Evolutionary conservation across 2,329 filamentous ascomycete species (phyloP), one percentile per base, ranked within the genome.

Genomic region (Xylaria sp.): DNA sequence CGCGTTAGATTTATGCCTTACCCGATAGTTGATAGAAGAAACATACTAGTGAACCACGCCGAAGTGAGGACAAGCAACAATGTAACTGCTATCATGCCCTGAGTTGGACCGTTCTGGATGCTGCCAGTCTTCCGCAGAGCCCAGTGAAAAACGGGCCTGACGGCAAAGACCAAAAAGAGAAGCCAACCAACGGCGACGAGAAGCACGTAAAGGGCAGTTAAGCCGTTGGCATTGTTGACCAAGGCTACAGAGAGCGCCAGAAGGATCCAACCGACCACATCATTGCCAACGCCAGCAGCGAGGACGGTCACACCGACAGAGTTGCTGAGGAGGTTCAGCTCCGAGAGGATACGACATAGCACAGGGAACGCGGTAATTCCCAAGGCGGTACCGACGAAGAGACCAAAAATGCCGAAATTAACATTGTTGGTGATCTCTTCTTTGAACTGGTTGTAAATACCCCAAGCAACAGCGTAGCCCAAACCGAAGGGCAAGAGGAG

Each of bases 301-400:
- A 97, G 85, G 1, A 94, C 92, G 90, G 97, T 97, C 42, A 97
- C 88, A 76, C 94, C 94, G 5, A 97, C 94, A 0, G 91, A 88
- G 1, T 93, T 96, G 63, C 87, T 83, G 4, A 98, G 89, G 59
- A 98, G 84, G 75, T 97, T 96, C 62, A 98, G 84, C 79, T 97
- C 94, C 0, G 93, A 95, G 72, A 98, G 83, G 73, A 98, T 98
- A 79, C 95, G 92, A 77, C 95, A 97, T 13, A 98, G 87, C 0
- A 98, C 95, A 0, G 95, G 95, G 75, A 98, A 91, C 9, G 89
- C 93, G 0, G 95, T 97, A 74, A 98, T 98, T 33, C 94, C 92
- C 80, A 97, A 90, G 0, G 95, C 95, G 62, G 97, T 94, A 79
- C 94, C 95, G 72, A 97, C 92, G 78, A 98, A 98, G 28, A 94